These are phyloP conservation scores for Tricholoma matsutake DNA, from an alignment of 768 basidiomycete species.

Conservation along the genomic window DNA sequence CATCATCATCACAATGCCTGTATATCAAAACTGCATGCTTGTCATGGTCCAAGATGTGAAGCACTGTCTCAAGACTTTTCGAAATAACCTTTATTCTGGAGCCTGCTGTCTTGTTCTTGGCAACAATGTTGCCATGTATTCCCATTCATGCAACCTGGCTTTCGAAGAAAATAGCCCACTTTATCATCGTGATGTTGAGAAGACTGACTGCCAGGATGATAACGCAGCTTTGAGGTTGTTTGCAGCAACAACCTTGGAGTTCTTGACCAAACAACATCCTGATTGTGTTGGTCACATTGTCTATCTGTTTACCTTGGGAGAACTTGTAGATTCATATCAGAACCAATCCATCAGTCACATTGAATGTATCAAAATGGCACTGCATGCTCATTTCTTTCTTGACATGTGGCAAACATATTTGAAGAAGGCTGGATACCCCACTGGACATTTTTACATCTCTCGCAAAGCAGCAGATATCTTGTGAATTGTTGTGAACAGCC, in stretches of 20 bases:
- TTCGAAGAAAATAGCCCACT: conserved; percentile 14
- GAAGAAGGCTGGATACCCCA: conserved; percentile 12
- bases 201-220: conserved; percentile 43
- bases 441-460: conserved; percentile 28
- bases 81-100: conserved; percentile 30
- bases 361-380: conserved; percentile 26
- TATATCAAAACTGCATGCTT: conserved; percentile 7
- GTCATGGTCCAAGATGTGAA: conserved; percentile 29
- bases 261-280: background rate
- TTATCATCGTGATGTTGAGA: conserved; percentile 32
- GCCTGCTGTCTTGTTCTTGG: conserved; percentile 25
- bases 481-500: conserved; percentile 26
- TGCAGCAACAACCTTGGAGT: background rate
- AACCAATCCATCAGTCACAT: conserved; percentile 24
- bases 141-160: conserved; percentile 18
- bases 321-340: conserved; percentile 38
- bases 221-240: conserved; percentile 13
- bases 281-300: background rate
- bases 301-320: conserved; percentile 25
- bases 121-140: conserved; percentile 17
- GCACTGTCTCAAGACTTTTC: conserved; percentile 27
- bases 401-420: conserved; percentile 27
- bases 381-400: conserved; percentile 30
- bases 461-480: conserved; percentile 31
- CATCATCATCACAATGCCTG: conserved; percentile 3